phyloP scores from a whole-genome alignment of 2,329 filamentous ascomycete species.

The Trichoderma harzianum region DNA sequence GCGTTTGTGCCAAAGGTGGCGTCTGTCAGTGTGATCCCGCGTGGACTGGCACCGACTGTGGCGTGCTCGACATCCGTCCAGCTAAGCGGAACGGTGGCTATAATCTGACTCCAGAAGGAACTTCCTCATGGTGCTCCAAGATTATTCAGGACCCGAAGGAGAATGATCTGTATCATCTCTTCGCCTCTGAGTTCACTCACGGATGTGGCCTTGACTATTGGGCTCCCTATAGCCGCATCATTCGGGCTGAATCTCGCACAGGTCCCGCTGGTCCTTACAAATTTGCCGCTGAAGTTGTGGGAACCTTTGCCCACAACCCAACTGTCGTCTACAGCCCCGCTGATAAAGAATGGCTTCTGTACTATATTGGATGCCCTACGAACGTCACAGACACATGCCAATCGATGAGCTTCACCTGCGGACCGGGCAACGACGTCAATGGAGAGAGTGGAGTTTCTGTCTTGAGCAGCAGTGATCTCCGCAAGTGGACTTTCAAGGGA shows the following conservation, averaged over 20 bases:
- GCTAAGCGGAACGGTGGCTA: slow-evolving; percentile 41
- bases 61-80: slow-evolving; percentile 42
- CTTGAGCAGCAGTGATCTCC: slow-evolving; percentile 21
- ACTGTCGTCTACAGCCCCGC: slow-evolving; percentile 42
- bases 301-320: slow-evolving; percentile 46
- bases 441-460: slow-evolving; percentile 30
- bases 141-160: slow-evolving; percentile 43
- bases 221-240: slow-evolving; percentile 44
- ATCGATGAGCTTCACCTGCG: slow-evolving; percentile 21
- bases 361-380: slow-evolving; percentile 38
- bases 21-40: slow-evolving; percentile 37
- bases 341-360: slow-evolving; percentile 43
- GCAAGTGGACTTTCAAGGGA: slow-evolving; percentile 20
- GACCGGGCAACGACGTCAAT: slow-evolving; percentile 23
- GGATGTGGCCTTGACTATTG: slow-evolving; percentile 47
- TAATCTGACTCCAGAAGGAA: slow-evolving; percentile 41
- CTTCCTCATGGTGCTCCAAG: slow-evolving; percentile 47
- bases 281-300: slow-evolving; percentile 39
- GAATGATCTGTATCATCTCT: slow-evolving; percentile 40
- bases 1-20: slow-evolving; percentile 22
- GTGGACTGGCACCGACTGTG: slow-evolving; percentile 43
- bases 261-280: slow-evolving; percentile 44
- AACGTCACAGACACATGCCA: slow-evolving; percentile 16
- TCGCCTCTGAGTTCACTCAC: slow-evolving; percentile 43
- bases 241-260: slow-evolving; percentile 42